These are phyloP conservation scores for Decorospora gaudefroyi DNA, from an alignment of 2,329 filamentous ascomycete species.

Conservation along the genomic window DNA sequence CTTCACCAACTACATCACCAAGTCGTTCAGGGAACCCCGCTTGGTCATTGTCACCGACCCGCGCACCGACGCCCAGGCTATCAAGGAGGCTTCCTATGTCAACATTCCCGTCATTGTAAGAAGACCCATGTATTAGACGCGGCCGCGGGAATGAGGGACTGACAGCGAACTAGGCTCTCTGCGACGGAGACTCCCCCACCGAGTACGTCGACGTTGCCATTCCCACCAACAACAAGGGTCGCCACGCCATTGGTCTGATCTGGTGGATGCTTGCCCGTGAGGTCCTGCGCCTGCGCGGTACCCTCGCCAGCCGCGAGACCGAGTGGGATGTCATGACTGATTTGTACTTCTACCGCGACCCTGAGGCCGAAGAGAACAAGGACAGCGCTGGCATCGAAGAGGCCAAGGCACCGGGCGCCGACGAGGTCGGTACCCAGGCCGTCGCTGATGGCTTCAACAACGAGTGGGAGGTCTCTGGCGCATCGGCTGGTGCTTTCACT, in stretches of 20 bases:
- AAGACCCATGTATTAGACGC: background rate
- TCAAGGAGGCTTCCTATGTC: constrained; percentile 99
- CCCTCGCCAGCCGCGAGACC: constrained; percentile 91
- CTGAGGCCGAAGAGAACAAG: constrained; percentile 99
- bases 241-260: constrained; percentile 95
- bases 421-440: constrained; percentile 79
- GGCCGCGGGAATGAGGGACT: constrained; percentile 3
- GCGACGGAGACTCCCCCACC: constrained; percentile 98
- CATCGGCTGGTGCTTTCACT: constrained; percentile 66
- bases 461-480: constrained; percentile 83
- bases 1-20: constrained; percentile 99
- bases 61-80: constrained; percentile 98
- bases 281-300: constrained; percentile 97
- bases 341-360: constrained; percentile 99
- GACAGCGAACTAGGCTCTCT: constrained; percentile 67
- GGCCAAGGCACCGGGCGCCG: constrained; percentile 78
- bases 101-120: constrained; percentile 93
- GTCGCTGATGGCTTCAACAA: constrained; percentile 78
- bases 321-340: constrained; percentile 99
- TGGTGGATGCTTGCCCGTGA: constrained; percentile 99
- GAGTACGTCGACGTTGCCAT: constrained; percentile 99
- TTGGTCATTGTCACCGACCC: constrained; percentile 99
- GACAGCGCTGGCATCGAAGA: constrained; percentile 81
- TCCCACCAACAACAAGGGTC: constrained; percentile 99
- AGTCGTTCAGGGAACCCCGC: constrained; percentile 99